Base-by-base conservation (phyloP, 129 eudicot genomes). In the Erigeron canadensis region DNA sequence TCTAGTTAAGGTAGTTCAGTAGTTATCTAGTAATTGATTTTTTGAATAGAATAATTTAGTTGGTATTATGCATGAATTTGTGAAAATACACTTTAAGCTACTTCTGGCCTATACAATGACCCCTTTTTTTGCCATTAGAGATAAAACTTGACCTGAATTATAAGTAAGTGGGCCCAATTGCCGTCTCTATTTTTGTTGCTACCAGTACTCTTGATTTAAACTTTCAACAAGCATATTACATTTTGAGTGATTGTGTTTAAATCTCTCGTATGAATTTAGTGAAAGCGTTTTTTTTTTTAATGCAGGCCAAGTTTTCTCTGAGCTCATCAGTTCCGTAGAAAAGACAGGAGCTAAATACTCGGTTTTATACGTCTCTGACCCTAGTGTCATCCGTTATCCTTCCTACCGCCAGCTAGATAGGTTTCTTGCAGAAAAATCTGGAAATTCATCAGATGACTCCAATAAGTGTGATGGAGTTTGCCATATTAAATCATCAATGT, bases 351-450 rank as follows among this genome's bases (percentile, higher is more conserved):
- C 88, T 46, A 94, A 84, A 62, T 89, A 87, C 57, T 61, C 90
- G 5, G 84, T 80, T 67, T 96, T 94, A 16, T 94, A 94, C 67
- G 90, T 89, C 46, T 94, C 98, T 73, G 96, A 89, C 79, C 96
- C 91, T 13, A 68, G 74, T 60, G 78, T 87, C 56, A 59, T 74
- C 18, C 79, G 73, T 16, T 71, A 85, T 72, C 88, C 86, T 42
- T 87, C 95, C 56, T 67, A 72, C 45, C 84, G 72, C 66, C 87
- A 78, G 66, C 63, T 94, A 54, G 86, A 83, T 73, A 94, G 98
- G 75, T 94, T 87, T 69, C 95, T 94, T 73, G 96, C 98, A 69
- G 91, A 94, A 74, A 81, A 83, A 65, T 56, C 87, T 38, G 90
- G 85, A 77, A 94, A 79, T 79, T 66, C 40, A 39, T 86, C 95